phyloP scores from a whole-genome alignment of 2,329 filamentous ascomycete genomes.

The Xylaria sp. region DNA sequence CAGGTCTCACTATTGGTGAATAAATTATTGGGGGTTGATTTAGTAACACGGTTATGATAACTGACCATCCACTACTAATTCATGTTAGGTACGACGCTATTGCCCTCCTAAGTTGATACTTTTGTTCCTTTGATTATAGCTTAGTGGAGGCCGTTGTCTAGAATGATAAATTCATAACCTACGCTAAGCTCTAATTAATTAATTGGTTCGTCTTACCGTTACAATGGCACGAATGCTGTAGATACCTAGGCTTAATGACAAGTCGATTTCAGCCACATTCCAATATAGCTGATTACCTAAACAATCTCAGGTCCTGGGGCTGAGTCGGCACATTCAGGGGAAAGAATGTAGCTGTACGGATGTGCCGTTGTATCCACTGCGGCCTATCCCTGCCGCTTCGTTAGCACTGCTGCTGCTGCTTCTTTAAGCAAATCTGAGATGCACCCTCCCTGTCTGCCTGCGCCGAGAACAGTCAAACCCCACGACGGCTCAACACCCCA shows the following conservation, averaged over 20 bases:
- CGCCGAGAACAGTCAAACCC: slow-evolving; percentile 20
- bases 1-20: neutral
- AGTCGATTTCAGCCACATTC: slow-evolving; percentile 4
- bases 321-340: slow-evolving; percentile 14
- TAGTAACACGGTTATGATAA: neutral
- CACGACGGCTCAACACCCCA: slow-evolving; percentile 25
- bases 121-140: too few species aligned
- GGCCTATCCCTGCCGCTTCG: slow-evolving; percentile 18
- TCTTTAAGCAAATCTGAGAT: slow-evolving; percentile 21
- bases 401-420: slow-evolving; percentile 14
- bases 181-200: neutral
- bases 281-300: slow-evolving; percentile 3
- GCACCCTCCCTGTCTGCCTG: slow-evolving; percentile 19
- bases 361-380: slow-evolving; percentile 21
- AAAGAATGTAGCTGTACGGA: neutral
- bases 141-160: too few species aligned
- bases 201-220: neutral
- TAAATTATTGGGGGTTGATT: neutral
- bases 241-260: neutral
- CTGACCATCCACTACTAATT: too few species aligned
- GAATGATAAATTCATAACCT: neutral
- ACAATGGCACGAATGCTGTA: too few species aligned
- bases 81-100: too few species aligned
- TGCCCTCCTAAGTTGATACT: too few species aligned
- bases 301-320: neutral